phyloP scores from a whole-genome alignment of 2,329 filamentous ascomycete genomes.

The Exophiala sp. region DNA sequence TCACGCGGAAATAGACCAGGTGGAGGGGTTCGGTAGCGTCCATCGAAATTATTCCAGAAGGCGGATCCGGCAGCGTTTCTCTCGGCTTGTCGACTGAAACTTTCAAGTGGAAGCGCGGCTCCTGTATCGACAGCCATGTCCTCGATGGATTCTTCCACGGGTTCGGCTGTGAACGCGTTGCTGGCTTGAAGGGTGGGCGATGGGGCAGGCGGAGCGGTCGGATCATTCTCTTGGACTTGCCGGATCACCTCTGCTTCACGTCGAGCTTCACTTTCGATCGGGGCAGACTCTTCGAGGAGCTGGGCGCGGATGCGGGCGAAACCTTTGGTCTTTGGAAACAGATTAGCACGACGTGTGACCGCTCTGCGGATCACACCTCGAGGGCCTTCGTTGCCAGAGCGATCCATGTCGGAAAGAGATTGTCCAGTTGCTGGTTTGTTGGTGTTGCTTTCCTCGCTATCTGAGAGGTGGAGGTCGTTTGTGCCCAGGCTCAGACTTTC shows the following conservation, averaged over 20 bases:
- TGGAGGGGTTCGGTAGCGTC: slow-evolving; percentile 60
- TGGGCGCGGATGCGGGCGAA: slow-evolving; percentile 91
- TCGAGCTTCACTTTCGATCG: slow-evolving; percentile 79
- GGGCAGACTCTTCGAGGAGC: slow-evolving; percentile 78
- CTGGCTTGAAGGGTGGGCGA: slow-evolving; percentile 33
- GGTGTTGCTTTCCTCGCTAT: slow-evolving; percentile 63
- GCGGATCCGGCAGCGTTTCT: slow-evolving; percentile 65
- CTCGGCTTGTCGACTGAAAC: slow-evolving; percentile 68
- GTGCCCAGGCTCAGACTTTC: slow-evolving; percentile 89
- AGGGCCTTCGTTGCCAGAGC: slow-evolving; percentile 36
- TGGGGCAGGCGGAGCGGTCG: slow-evolving; percentile 35
- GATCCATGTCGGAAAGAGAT: slow-evolving; percentile 30
- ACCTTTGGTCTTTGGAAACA: slow-evolving; percentile 90
- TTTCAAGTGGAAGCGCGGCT: slow-evolving; percentile 49
- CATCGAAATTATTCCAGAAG: slow-evolving; percentile 76
- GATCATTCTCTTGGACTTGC: slow-evolving; percentile 86
- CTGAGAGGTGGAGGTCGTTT: slow-evolving; percentile 75
- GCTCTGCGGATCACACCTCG: slow-evolving; percentile 73
- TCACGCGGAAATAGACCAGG: slow-evolving; percentile 54
- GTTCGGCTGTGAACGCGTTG: slow-evolving; percentile 53
- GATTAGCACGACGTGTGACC: slow-evolving; percentile 80
- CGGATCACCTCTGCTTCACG: slow-evolving; percentile 93
- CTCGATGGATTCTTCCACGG: slow-evolving; percentile 63
- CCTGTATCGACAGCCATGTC: slow-evolving; percentile 31
- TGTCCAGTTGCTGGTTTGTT: slow-evolving; percentile 32